Evolutionary conservation across 1,139 yeast genomes (phyloP), one percentile per base, ranked within the genome.

Genomic region (Scheffersomyces quercinus): DNA sequence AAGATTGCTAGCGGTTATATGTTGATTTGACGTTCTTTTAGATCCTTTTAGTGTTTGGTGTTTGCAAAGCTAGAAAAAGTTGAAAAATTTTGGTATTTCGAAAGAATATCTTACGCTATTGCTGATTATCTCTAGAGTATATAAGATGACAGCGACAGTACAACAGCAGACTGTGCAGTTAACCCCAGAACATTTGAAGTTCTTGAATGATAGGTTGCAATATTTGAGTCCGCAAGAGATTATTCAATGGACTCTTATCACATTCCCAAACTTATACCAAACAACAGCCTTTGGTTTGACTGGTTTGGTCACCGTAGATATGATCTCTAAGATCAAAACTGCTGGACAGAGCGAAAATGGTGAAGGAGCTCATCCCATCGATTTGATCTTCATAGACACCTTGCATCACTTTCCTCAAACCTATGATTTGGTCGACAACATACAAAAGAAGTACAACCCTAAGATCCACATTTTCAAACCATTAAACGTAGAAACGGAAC

Each of bases 261-360:
- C 96, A 0, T 83, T 91, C 56, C 97, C 97, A 4, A 76, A 82
- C 31, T 71, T 93, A 29, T 90, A 65, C 60, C 99, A 93, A 64
- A 90, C 97, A 3, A 89, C 98, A 0, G 98, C 98, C 2, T 89
- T 91, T 66, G 99, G 99, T 0, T 75, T 93, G 35, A 88, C 97
- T 0, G 99, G 99, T 0, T 68, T 91, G 46, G 96, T 86, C 20
- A 90, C 93, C 11, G 73, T 88, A 30, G 97, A 91, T 62, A 86
- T 91, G 78, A 68, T 91, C 35, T 75, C 87, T n/a, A 82, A 82
- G 58, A 55, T 84, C 41, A 60, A 61, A 26, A 45, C 51, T 2
- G 26, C 26, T 20, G 26, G 26, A 20, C 3, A 20, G 26, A 3
- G 8, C 2, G 48, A 43, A 26, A 47, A 47, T n/a, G 37, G 47